Evolutionary conservation across 768 basidiomycete genomes (phyloP).

Genomic region (Lactifluus volemus): DNA sequence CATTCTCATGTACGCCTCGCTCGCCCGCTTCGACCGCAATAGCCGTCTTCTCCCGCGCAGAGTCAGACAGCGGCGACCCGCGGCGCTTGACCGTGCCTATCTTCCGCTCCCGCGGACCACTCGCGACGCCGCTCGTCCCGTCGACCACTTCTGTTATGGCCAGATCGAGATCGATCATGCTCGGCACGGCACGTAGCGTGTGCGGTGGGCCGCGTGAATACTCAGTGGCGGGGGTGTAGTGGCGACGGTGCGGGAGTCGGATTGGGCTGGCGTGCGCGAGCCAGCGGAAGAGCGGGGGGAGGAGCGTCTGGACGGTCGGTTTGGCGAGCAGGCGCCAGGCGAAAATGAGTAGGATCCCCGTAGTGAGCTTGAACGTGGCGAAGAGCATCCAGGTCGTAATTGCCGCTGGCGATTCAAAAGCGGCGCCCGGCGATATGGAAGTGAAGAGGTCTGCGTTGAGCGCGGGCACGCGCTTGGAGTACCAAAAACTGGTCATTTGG

Average conservation of each 20-base stretch:
- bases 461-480: constrained; percentile 33
- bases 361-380: constrained; percentile 31
- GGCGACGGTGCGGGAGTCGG: constrained; percentile 71
- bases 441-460: constrained; percentile 27
- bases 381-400: constrained; percentile 30
- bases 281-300: constrained; percentile 80
- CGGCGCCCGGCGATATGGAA: constrained; percentile 49
- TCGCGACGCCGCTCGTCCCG: constrained; percentile 19
- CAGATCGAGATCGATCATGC: constrained; percentile 64
- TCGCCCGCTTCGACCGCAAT: constrained; percentile 13
- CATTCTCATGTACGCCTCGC: constrained; percentile 22
- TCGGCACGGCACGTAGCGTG: constrained; percentile 66
- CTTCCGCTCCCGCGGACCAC: constrained; percentile 35
- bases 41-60: constrained; percentile 11
- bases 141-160: constrained; percentile 24
- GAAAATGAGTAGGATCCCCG: constrained; percentile 75
- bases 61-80: background rate
- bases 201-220: constrained; percentile 63
- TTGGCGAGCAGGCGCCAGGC: constrained; percentile 86
- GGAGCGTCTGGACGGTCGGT: constrained; percentile 54
- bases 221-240: constrained; percentile 89
- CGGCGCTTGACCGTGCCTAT: constrained; percentile 25
- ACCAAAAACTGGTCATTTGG: constrained; percentile 62
- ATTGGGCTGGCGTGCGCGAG: constrained; percentile 47
- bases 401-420: constrained; percentile 33